These are phyloP conservation scores for Colletotrichum sp. DNA, from an alignment of 2,329 filamentous ascomycete species.

Conservation along the genomic window DNA sequence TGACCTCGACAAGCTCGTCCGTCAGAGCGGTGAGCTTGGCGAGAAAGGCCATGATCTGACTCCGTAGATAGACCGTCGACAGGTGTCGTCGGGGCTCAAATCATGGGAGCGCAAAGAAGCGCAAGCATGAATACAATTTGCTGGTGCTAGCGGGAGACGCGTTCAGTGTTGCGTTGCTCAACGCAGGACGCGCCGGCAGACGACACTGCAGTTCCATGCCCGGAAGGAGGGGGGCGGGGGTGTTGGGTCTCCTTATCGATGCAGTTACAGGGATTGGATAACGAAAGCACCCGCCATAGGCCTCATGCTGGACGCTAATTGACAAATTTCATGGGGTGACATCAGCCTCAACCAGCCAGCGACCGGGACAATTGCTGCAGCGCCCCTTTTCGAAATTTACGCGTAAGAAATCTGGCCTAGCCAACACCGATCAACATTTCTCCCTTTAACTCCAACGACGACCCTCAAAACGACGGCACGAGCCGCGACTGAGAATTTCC, in stretches of 20 bases:
- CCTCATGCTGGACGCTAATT: constrained; percentile 7
- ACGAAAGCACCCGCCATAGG: constrained; percentile 1
- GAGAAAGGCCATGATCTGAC: constrained; percentile 70
- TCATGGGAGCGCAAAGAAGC: neutral
- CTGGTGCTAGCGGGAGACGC: neutral
- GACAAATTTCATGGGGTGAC: constrained; percentile 19
- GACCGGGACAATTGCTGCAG: constrained; percentile 2
- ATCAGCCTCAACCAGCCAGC: constrained; percentile 19
- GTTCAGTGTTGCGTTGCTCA: neutral
- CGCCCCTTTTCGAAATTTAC: constrained; percentile 20
- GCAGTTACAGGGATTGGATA: constrained; percentile 9
- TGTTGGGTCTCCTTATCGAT: constrained; percentile 1
- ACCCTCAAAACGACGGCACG: constrained; percentile 9
- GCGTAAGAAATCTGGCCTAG: constrained; percentile 13
- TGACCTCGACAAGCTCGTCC: constrained; percentile 72
- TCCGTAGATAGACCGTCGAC: neutral
- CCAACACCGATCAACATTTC: neutral
- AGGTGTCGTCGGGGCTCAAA: neutral
- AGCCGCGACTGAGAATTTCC: constrained; percentile 8
- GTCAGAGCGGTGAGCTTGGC: constrained; percentile 68
- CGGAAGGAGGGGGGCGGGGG: constrained; percentile 4
- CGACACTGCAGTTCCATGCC: neutral
- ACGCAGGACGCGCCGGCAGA: neutral
- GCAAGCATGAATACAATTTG: neutral
- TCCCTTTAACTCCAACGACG: constrained; percentile 1